phyloP scores from a whole-genome alignment of 306 rosid genomes.

The Rosa persica region DNA sequence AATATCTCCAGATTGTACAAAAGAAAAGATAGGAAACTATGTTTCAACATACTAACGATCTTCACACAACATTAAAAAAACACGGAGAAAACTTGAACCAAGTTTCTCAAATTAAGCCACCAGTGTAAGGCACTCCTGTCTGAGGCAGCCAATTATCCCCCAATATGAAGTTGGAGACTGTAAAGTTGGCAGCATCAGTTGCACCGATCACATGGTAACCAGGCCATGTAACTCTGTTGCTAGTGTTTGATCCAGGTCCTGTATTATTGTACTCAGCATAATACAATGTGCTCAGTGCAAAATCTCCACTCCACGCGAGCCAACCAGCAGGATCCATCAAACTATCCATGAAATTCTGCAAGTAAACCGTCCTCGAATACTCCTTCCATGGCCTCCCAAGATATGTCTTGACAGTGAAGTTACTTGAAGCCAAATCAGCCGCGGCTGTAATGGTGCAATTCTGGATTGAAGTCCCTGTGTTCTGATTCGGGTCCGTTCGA shows the following conservation, averaged over 20 bases:
- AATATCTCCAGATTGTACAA: not conserved
- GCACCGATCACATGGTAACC: conserved; percentile 36
- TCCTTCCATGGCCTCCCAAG: conserved; percentile 52
- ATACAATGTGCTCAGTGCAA: conserved; percentile 30
- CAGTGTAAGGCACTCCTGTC: conserved; percentile 39
- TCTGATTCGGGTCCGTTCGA: conserved; percentile 33
- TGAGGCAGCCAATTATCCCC: conserved; percentile 44
- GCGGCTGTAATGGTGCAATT: conserved; percentile 35
- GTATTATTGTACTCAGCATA: conserved; percentile 37
- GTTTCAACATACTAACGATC: not conserved
- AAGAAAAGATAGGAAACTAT: not conserved
- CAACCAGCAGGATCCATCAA: conserved; percentile 39
- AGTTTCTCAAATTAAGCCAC: conserved; percentile 13
- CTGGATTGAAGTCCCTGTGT: conserved; percentile 42
- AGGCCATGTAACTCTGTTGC: conserved; percentile 32
- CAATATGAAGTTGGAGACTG: conserved; percentile 33
- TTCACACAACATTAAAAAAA: not conserved
- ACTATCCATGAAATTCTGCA: conserved; percentile 35
- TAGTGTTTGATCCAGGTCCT: conserved; percentile 34
- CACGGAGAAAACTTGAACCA: not conserved
- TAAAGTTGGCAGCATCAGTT: conserved; percentile 28
- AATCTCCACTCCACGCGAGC: conserved; percentile 37
- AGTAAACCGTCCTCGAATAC: conserved; percentile 34
- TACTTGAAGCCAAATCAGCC: conserved; percentile 24
- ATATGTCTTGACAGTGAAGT: conserved; percentile 25